Evolutionary conservation across 23 red algal species (phyloP).

Genomic region (Gracilaria domingensis): DNA sequence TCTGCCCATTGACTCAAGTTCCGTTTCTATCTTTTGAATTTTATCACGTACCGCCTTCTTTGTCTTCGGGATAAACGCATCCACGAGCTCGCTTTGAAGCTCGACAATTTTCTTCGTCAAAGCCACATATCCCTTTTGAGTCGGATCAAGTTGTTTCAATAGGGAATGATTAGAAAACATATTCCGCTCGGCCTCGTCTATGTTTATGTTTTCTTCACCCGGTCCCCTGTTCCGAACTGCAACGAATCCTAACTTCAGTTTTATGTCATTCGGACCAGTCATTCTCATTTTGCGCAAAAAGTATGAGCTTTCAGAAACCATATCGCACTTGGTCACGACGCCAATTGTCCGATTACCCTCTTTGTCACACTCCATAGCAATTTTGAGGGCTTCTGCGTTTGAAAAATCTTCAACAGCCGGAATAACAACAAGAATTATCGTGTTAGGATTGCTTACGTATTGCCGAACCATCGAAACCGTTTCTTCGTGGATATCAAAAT

Average conservation of each 20-base stretch:
- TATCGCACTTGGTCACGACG: conserved; percentile 48
- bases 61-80: conserved; percentile 17
- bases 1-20: not conserved
- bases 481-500: conserved; percentile 37
- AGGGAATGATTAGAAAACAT: conserved; percentile 33
- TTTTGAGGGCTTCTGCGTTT: conserved; percentile 48
- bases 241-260: conserved; percentile 43
- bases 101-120: conserved; percentile 35
- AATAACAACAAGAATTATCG: conserved; percentile 57
- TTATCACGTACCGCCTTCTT: not conserved
- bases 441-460: conserved; percentile 51
- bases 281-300: conserved; percentile 47
- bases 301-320: conserved; percentile 40
- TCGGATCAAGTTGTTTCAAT: conserved; percentile 20
- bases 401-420: conserved; percentile 53
- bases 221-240: conserved; percentile 54
- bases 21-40: not conserved
- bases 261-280: conserved; percentile 18
- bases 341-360: conserved; percentile 49
- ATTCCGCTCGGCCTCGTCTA: conserved; percentile 1
- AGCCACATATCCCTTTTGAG: conserved; percentile 19
- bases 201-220: conserved; percentile 33
- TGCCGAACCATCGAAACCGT: conserved; percentile 37
- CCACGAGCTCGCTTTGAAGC: conserved; percentile 29
- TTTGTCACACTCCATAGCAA: conserved; percentile 36